Base-by-base conservation (phyloP, 495 filamentous ascomycete genomes). In the Diplogelasinospora grovesii region DNA sequence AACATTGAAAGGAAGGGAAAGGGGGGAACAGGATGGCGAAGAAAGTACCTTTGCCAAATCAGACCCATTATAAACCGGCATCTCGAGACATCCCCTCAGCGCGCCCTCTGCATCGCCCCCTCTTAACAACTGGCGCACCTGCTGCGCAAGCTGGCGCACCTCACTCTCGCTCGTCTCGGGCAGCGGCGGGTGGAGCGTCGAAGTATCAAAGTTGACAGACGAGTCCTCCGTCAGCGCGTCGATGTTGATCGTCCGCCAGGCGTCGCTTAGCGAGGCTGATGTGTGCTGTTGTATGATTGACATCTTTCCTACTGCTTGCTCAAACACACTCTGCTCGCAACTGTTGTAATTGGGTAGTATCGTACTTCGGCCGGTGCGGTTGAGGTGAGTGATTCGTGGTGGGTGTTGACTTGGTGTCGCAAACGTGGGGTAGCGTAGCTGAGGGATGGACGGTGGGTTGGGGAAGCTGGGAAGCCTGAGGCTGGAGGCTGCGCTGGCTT, bases 231-330 rank as follows among this genome's bases (percentile, higher is more conserved):
- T 82, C 39, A 90, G 77, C 49, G 79, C 75, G 64, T 95, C 89
- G 67, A 95, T 81, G 70, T 95, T 86, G 73, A 95, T 90, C 53
- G 86, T 94, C 59, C 89, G 85, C 80, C 86, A 95, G 72, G 69
- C 70, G 52, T 77, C 74, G 57, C 57, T 55, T 18, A 77, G 64
- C 41, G 71, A 60, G 23, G 73, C 64, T 22, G 53, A 34, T 32
- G 66, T 68, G 56, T 71, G 65, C 52, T 76, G 70, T 48, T 75
- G 74, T 54, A 76, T 74, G 47, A 77, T 71, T 26, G 73, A 76
- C 74, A 77, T 77, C 27, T 46, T 53, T 10, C 39, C 15, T 22
- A 15, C 5, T 20, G 42, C 19, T 26, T 31, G n/a, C 20, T 18
- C 9, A n/a, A n/a, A n/a, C n/a, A n/a, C n/a, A n/a, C n/a, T n/a